Base-by-base conservation (phyloP, 805 yeast genomes). In the Ogataea trehalophila region DNA sequence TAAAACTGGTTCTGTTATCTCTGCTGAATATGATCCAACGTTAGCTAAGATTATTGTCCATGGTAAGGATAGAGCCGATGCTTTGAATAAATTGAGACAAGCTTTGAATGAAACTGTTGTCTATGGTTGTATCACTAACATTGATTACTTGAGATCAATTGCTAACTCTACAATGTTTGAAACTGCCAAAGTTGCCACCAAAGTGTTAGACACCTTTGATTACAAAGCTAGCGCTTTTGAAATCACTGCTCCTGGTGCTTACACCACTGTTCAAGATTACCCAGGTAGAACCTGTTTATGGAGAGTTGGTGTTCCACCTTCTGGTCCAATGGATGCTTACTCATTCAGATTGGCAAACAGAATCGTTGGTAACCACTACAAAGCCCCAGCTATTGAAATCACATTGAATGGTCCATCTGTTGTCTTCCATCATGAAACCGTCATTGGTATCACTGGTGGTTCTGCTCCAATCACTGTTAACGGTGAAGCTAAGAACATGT, bases 231-330 rank as follows among this genome's bases (percentile, higher is more conserved):
- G 79, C 47, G 96, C 97, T 2, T 77, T 92, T 66, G 98, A 92
- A 69, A 77, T 92, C 37, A 66, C 84, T 33, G 69, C 80, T 39
- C 97, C 98, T 2, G 99, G 99, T 59, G 92, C 97, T 38, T 89
- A 89, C 69, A 92, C 98, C 35, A 87, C 97, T 3, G 92, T 92
- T 42, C 99, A 92, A 71, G 99, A 94, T 68, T 94, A 83, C 67
- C 95, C 96, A 16, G 96, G 95, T 44, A 83, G 99, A 72, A 74
- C 74, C 46, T 85, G 89, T n/a, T 75, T 75, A 65, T 87, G 95
- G 95, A 81, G 86, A 62, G 78, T 86, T 57, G 99, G 99, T 65
- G 98, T 92, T 47, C 99, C 99, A 23, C 98, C 98, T 7, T 88
- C 96, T 37, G 99, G 99, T 41, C 97, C 98, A 50, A 94, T 92